Evolutionary conservation across 148 eudicot species (phyloP), one percentile per base, ranked within the genome.

Genomic region (Camellia sinensis): DNA sequence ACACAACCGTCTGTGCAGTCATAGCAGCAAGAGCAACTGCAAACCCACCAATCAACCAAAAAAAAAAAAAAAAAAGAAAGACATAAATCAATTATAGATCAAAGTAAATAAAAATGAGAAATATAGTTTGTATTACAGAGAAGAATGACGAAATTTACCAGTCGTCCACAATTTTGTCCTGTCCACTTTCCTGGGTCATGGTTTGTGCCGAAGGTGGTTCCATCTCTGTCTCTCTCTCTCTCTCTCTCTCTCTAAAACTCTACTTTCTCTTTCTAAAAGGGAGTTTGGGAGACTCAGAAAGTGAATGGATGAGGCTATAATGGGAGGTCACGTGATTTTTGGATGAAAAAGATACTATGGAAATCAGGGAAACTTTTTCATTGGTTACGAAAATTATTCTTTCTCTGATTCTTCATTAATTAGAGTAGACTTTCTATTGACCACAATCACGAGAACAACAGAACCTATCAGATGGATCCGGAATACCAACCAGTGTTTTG

Each of bases 21-120:
- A 68, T 81, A 84, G 69, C 82, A 77, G 82, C 87, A 84, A 59
- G 82, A 81, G 44, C 84, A 85, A 77, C 88, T 86, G 88, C 81
- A 80, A n/a, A 63, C 45, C 40, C 19, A 57, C 7, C 7, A 40
- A 44, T 15, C 37, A 63, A 7, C 6, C 13, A 53, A 29, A 1
- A 44, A 45, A 11, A 7, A 11, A 70, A 75, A 71, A 6, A 22
- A 74, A 74, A 3, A 18, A 6, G 18, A 74, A 74, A 3, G 11
- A 75, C 43, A 22, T 7, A 44, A 59, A n/a, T 66, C 53, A 70
- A 68, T 0, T 13, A 7, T 48, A 48, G 52, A 48, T 48, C 52
- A 48, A 48, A 48, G 5, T 48, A 48, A 29, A 29, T 29, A 29
- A 29, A 29, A 29, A 29, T 29, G 37, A 29, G 12, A 10, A 13